Evolutionary conservation across 164 flowering plant genomes (phyloP), one percentile per base, ranked within the genome.

Genomic region (Tinospora cordifolia): DNA sequence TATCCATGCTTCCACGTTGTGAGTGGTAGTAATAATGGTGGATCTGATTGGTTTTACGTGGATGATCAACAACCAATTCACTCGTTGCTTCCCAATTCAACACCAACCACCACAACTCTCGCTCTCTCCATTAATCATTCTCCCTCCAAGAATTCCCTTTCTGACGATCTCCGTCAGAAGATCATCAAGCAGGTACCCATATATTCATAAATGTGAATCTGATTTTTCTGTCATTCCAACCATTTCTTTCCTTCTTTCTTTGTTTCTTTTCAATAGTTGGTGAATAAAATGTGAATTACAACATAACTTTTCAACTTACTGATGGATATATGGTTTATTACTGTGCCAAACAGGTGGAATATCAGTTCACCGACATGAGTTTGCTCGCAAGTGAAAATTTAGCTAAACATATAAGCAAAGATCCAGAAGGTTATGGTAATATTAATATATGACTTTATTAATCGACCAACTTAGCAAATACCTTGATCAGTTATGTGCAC

Each of bases 381-480:
- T 80, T 95, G 85, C 81, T 92, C 49, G 91, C 93, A 39, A 92
- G 86, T 81, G 99, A 95, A 30, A 72, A 87, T 30, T 74, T 95
- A 66, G 74, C 74, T 24, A 95, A 85, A 76, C 91, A 89, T 27
- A 84, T 89, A 22, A 85, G 73, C 40, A 95, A 88, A 79, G 97
- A 92, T 66, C 88, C 89, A 62, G 97, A 92, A 79, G 97, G 98
- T 63, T 92, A 75, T 76, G 94, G 99, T 95, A 82, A 82, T 87
- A 34, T n/a, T n/a, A n/a, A n/a, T n/a, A n/a, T n/a, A n/a, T n/a
- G n/a, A n/a, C n/a, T n/a, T n/a, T n/a, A n/a, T n/a, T n/a, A n/a
- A n/a, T n/a, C n/a, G n/a, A n/a, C n/a, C n/a, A n/a, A n/a, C n/a
- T n/a, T n/a, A n/a, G n/a, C n/a, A 10, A 57, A 51, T 63, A 6